These are phyloP conservation scores for Globisporangium spinosum DNA, from an alignment of 352 stramenopile genomes.

Conservation along the genomic window DNA sequence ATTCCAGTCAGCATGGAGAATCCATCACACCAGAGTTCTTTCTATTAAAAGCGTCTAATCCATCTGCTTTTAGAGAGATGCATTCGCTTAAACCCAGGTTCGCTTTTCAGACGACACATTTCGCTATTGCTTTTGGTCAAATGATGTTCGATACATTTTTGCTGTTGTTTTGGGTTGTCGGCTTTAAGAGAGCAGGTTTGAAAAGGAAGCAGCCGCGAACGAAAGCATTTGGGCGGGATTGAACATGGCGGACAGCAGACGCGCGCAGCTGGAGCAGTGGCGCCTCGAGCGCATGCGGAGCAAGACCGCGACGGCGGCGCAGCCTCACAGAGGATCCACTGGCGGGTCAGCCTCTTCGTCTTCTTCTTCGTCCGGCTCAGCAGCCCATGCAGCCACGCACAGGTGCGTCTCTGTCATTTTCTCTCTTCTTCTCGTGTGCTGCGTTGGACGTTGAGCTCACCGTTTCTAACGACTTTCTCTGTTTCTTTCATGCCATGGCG, in stretches of 20 bases:
- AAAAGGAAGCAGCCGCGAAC: not conserved
- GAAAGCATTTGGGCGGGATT: constrained; percentile 13
- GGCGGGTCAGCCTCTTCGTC: not conserved
- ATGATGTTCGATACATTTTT: too few relatives aligned
- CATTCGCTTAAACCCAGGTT: too few relatives aligned
- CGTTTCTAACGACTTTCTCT: not conserved
- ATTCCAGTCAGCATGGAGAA: too few relatives aligned
- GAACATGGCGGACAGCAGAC: constrained; percentile 52
- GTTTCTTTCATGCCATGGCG: not conserved
- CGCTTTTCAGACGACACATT: too few relatives aligned
- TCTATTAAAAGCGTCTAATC: too few relatives aligned
- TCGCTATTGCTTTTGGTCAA: too few relatives aligned
- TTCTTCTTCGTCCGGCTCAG: not conserved
- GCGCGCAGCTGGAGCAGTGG: constrained; percentile 64
- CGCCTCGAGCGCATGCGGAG: constrained; percentile 39
- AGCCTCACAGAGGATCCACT: not conserved
- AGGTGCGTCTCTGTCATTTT: constrained; percentile 1
- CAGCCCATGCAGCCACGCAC: not conserved
- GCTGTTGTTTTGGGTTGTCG: not conserved
- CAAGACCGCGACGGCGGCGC: constrained; percentile 12
- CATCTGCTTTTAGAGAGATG: too few relatives aligned
- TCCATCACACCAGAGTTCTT: too few relatives aligned
- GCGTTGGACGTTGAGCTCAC: not conserved
- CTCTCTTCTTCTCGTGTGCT: not conserved
- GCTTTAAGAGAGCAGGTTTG: not conserved